Evolutionary conservation across 169 alveolate genomes (phyloP).

Genomic region (Theileria orientalis): DNA sequence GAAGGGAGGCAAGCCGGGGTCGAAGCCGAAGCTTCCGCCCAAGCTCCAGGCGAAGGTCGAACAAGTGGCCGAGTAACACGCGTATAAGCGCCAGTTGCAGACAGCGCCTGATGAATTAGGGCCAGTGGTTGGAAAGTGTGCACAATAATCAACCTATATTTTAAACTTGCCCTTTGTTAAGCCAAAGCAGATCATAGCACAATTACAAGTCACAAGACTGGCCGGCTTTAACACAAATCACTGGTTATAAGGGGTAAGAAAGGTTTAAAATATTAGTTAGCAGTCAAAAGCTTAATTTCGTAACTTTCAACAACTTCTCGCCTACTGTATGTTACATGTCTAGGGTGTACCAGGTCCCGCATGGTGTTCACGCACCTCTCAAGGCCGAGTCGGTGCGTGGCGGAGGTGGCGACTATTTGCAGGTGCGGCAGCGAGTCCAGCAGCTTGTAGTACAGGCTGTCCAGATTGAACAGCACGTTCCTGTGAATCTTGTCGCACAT

Average conservation of each 20-base stretch:
- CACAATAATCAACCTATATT: no score
- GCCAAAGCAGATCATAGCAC: no score
- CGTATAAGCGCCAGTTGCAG: no score
- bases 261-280: no score
- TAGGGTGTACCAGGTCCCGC: conserved; percentile 38
- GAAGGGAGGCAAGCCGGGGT: conserved; percentile 3
- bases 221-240: no score
- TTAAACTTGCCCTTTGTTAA: no score
- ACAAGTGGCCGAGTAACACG: no score
- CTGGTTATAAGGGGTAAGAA: no score
- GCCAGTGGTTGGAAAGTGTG: no score
- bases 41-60: no score
- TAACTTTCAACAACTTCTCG: conserved; percentile 41
- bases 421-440: conserved; percentile 64
- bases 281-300: conserved; percentile 30
- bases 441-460: conserved; percentile 71
- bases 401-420: conserved; percentile 75
- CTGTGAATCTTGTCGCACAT: conserved; percentile 81
- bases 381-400: conserved; percentile 79
- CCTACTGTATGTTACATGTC: conserved; percentile 19
- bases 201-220: no score
- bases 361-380: conserved; percentile 46
- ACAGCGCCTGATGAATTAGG: no score
- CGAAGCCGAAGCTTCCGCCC: background rate
- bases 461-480: conserved; percentile 72